These are phyloP conservation scores for Neurospora tetraspora DNA, from an alignment of 495 filamentous ascomycete species.

Conservation along the genomic window DNA sequence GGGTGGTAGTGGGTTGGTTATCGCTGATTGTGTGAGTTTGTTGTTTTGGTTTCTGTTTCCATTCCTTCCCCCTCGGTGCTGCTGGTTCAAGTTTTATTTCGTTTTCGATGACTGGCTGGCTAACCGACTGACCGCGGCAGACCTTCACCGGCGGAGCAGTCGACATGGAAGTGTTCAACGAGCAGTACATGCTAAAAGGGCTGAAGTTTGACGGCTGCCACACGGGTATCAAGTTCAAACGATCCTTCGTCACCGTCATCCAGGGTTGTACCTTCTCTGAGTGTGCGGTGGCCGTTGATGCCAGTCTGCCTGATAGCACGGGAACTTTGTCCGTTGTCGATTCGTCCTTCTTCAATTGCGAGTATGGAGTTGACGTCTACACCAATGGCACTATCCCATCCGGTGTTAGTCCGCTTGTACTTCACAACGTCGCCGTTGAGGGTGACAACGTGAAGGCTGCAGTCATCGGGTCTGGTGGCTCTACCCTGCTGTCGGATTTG, in stretches of 20 bases:
- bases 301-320: slow-evolving; percentile 27
- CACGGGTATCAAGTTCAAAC: neutral
- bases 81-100: neutral
- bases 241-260: neutral
- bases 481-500: neutral
- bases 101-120: neutral
- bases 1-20: slow-evolving; percentile 34
- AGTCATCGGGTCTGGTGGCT: neutral
- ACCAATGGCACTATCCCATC: slow-evolving; percentile 28
- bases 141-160: slow-evolving; percentile 38
- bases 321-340: slow-evolving; percentile 43
- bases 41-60: neutral
- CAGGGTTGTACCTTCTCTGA: slow-evolving; percentile 28
- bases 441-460: neutral
- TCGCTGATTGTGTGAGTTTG: slow-evolving; percentile 38
- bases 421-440: slow-evolving; percentile 36
- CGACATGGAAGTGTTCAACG: slow-evolving; percentile 37
- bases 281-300: slow-evolving; percentile 47
- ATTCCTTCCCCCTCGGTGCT: neutral
- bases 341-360: slow-evolving; percentile 36
- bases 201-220: slow-evolving; percentile 8
- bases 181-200: slow-evolving; percentile 36
- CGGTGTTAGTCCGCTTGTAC: slow-evolving; percentile 38
- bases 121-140: slow-evolving; percentile 9
- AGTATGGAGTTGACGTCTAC: slow-evolving; percentile 30